Evolutionary conservation across 2,329 filamentous ascomycete species (phyloP), one percentile per base, ranked within the genome.

Genomic region (Huntiella abstrusa): DNA sequence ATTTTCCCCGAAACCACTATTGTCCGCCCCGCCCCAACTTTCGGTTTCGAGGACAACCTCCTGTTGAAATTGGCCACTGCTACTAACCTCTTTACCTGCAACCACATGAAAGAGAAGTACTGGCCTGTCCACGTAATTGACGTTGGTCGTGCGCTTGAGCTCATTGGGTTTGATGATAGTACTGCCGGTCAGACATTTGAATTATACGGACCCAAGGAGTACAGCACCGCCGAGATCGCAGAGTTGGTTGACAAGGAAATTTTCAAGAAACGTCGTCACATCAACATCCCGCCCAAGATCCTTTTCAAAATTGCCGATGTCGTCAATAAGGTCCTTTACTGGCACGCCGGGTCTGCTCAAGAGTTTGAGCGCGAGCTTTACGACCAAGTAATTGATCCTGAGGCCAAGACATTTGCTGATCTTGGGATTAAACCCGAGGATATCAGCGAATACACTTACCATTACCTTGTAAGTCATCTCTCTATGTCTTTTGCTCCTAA

Each of bases 1-100:
- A 87, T 96, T 59, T 98, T 86, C 68, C 91, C 91, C 19, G 91
- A 98, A 66, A 93, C 91, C 13, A 98, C 91, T 40, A 86, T 98
- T 55, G 91, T 98, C 53, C 78, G 91, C 52, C 91, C 91, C 39
- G 83, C 88, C 10, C 91, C 87, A 45, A 74, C 94, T 62, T 98
- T 93, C 59, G 91, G 91, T 33, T 93, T 86, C 58, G 91, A 98
- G 64, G 91, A 98, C 64, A 80, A 80, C 56, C 74, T 98, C 39
- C 76, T 98, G 34, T 77, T 93, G 62, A 83, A 77, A 59, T 76
- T 96, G 45, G 91, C 88, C 37, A 73, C 77, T 53, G 70, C 79
- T 8, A 76, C 77, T 50, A 93, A 93, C 61, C 59, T 94, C 49
- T 73, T 96, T 58, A 95, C 86, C 17, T 74, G 85, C 49, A 98